Base-by-base conservation (phyloP, 2,329 filamentous ascomycete genomes). In the Xylariales sp. region DNA sequence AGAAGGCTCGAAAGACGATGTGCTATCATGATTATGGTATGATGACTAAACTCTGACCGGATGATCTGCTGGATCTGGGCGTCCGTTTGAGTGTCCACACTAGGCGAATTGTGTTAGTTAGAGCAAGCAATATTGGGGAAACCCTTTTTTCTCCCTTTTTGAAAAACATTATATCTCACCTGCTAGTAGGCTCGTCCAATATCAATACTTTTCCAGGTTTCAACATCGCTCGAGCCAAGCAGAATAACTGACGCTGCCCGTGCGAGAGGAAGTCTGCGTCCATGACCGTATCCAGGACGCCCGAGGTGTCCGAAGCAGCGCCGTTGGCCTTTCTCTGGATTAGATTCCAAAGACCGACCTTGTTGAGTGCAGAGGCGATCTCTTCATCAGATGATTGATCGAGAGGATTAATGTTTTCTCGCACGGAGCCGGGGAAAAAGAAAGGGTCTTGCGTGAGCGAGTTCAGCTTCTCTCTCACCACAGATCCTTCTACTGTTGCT, bases 211-310 rank as follows among this genome's bases (percentile, higher is more conserved):
- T 62, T 41, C 75, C 79, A n/a, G 74, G 60, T 7, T 79, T 59
- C 32, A 85, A 56, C 37, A 84, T 69, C 0, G 81, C 78, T n/a
- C 81, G 57, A 0, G 79, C 75, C 2, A 85, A 62, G 0, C 78
- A 79, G 4, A 85, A 76, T 0, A 85, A 65, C 50, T 85, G 81
- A 32, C 79, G 61, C 52, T 85, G 79, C 1, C 80, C 81, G 49
- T 84, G 80, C 7, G 60, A 52, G 5, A 83, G 59, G 32, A 36
- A 32, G 6, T 40, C 33, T n/a, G 25, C 28, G 28, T 42, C 31
- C 33, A 44, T 36, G 13, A 21, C 7, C 8, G 16, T 37, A 13
- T 42, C 37, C 7, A 42, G 15, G n/a, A 40, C 29, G 7, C 15
- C 28, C 6, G 40, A 24, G n/a, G 6, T 19, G 8, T 10, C 17